Base-by-base conservation (phyloP, 345 rosid species). In the Erysimum cheiranthoides region DNA sequence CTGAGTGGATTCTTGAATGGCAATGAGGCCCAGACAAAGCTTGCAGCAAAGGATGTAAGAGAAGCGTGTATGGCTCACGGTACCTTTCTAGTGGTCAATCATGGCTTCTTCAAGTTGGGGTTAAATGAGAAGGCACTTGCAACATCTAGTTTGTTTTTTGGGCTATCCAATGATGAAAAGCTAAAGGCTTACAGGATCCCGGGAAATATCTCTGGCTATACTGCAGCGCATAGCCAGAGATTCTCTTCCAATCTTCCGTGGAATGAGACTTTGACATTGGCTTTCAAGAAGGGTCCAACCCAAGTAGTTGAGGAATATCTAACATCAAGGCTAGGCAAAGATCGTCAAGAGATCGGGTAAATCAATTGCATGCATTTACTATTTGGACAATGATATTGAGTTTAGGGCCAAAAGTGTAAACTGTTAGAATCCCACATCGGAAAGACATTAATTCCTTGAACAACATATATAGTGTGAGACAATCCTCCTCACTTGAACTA, bases 1-100 rank as follows among this genome's bases (percentile, higher is more conserved):
- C 80, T 88, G n/a, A 77, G 61, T 21, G 82, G 82, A 4, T 86
- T 85, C 82, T 25, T 84, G 0, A 70, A 34, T 5, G 88, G 88
- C 4, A 82, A 87, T 11, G 82, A 71, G 46, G 61, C 40, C 13
- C 78, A 76, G 62, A 78, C 80, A 1, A 58, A 14, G 6, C 47
- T 39, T 39, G 86, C 86, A n/a, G 81, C 78, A 11, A 40, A 27
- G 28, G 28, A 69, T 16, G 73, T 84, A 21, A 74, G 73, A 61
- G 77, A 42, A 32, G 93, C 92, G 5, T 88, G 96, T 73, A 42
- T 69, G 73, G 74, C 59, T 31, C 93, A 87, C 63, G 93, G 96
- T 17, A 85, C 82, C 49, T 90, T 90, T 76, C 88, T 84, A 28
- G 93, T 90, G 61, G 78, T 80, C 64, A 88, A 88, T 73, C 93